A percentile compares a stretch with the other conserved stretches of the same genome.
Evolutionary conservation across 2,329 filamentous ascomycete genomes (phyloP).

Genomic region (Alternaria burnsii): DNA sequence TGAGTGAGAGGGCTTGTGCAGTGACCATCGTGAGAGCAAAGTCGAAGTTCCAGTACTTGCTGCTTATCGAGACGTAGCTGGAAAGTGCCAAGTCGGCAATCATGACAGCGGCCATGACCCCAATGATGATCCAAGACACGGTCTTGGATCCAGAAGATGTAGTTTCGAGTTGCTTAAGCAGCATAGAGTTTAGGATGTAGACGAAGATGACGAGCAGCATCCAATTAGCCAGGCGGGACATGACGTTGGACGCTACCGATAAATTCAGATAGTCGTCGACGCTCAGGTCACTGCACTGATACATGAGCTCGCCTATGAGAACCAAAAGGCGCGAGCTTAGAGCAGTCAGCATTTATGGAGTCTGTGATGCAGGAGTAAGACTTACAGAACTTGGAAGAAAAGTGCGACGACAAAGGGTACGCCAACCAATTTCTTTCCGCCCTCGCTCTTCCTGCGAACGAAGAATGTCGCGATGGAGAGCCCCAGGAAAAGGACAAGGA

Average conservation of each 20-base stretch:
- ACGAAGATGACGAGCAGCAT: constrained; percentile 36
- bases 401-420: constrained; percentile 24
- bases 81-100: constrained; percentile 18
- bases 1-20: constrained; percentile 13
- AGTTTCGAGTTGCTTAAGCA: constrained; percentile 28
- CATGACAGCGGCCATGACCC: constrained; percentile 33
- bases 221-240: constrained; percentile 30
- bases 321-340: constrained; percentile 20
- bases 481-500: constrained; percentile 26
- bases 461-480: constrained; percentile 25
- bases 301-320: constrained; percentile 23
- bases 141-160: constrained; percentile 20
- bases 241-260: constrained; percentile 27
- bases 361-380: not conserved
- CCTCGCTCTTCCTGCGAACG: constrained; percentile 27
- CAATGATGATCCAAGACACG: constrained; percentile 20
- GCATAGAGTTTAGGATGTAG: constrained; percentile 35
- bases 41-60: constrained; percentile 1
- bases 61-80: constrained; percentile 20
- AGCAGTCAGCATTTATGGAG: not conserved
- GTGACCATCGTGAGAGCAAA: not conserved
- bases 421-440: constrained; percentile 34
- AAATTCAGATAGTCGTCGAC: constrained; percentile 11
- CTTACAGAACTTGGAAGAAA: constrained; percentile 31
- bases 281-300: constrained; percentile 19